Conservation (phyloP, 352 stramenopile genomes). For the Globisporangium ultimum region DNA sequence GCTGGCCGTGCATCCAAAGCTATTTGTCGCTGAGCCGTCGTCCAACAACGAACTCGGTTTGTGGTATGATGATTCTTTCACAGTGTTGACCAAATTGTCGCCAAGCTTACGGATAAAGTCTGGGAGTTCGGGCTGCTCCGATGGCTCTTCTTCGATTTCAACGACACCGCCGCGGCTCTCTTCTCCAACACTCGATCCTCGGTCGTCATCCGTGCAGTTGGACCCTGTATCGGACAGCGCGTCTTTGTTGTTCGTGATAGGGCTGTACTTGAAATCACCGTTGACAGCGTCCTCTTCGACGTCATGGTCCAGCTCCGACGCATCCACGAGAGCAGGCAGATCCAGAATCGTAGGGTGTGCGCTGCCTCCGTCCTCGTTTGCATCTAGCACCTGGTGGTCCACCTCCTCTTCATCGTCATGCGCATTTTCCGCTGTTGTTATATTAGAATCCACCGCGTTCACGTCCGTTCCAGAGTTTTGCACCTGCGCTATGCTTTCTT, state of each 20-base stretch:
- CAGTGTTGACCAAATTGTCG: not conserved
- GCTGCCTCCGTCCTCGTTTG: too few species aligned
- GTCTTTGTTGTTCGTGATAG: not conserved
- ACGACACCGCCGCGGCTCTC: not conserved
- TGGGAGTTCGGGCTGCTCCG: not conserved
- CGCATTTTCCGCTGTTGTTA: not conserved
- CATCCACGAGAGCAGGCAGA: too few species aligned
- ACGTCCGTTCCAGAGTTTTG: not conserved
- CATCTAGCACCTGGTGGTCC: too few species aligned
- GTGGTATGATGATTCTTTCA: not conserved
- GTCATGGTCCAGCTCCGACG: not conserved
- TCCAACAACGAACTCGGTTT: not conserved
- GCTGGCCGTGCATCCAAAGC: not conserved
- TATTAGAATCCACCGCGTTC: too few species aligned
- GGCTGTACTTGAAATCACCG: not conserved
- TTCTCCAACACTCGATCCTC: not conserved
- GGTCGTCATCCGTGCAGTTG: constrained; percentile 5
- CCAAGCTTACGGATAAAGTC: not conserved
- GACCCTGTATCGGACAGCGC: not conserved
- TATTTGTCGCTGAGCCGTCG: not conserved
- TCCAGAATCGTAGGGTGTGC: too few species aligned
- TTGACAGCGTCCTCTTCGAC: not conserved
- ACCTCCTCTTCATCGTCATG: not conserved
- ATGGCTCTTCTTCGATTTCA: constrained; percentile 6
- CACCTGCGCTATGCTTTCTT: not conserved